Percentiles rank a stretch among this genome's conserved stretches.
Conservation (phyloP, 2,329 filamentous ascomycete species). For the Endothia cerciana region DNA sequence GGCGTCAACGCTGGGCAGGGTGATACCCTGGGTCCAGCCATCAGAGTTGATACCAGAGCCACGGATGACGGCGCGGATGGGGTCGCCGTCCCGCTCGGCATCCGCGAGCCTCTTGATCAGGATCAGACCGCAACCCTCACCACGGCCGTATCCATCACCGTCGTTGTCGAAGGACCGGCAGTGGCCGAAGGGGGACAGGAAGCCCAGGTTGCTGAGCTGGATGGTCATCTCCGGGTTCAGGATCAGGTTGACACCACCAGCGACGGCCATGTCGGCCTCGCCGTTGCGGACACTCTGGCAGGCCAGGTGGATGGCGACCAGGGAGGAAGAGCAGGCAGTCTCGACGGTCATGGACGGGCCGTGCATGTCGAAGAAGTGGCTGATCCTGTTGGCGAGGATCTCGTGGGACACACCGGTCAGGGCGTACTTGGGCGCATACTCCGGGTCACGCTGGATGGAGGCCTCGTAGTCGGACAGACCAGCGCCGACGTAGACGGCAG, state of each 20-base stretch:
- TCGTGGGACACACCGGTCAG: constrained; percentile 53
- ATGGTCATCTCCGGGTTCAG: constrained; percentile 45
- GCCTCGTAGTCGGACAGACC: constrained; percentile 46
- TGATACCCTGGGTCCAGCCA: constrained; percentile 52
- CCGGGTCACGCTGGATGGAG: constrained; percentile 47
- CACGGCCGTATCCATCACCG: constrained; percentile 64
- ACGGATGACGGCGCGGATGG: constrained; percentile 55
- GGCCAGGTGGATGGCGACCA: constrained; percentile 55
- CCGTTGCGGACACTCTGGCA: constrained; percentile 42
- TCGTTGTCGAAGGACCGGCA: constrained; percentile 55
- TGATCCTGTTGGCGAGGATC: constrained; percentile 57
- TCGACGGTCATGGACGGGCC: constrained; percentile 59
- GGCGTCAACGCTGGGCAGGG: constrained; percentile 33
- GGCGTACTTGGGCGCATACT: constrained; percentile 51
- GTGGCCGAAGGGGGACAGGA: constrained; percentile 39
- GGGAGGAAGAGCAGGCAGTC: constrained; percentile 58
- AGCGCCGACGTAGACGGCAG: constrained; percentile 15
- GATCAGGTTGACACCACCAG: constrained; percentile 51
- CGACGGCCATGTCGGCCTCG: constrained; percentile 39
- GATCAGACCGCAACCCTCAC: constrained; percentile 61
- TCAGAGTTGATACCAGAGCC: constrained; percentile 58
- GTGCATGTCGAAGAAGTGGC: constrained; percentile 54
- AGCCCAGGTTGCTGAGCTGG: constrained; percentile 24
- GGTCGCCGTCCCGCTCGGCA: constrained; percentile 60
- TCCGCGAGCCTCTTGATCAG: constrained; percentile 60